Evolutionary conservation across 345 rosid species (phyloP).

Genomic region (Brassica cretica): DNA sequence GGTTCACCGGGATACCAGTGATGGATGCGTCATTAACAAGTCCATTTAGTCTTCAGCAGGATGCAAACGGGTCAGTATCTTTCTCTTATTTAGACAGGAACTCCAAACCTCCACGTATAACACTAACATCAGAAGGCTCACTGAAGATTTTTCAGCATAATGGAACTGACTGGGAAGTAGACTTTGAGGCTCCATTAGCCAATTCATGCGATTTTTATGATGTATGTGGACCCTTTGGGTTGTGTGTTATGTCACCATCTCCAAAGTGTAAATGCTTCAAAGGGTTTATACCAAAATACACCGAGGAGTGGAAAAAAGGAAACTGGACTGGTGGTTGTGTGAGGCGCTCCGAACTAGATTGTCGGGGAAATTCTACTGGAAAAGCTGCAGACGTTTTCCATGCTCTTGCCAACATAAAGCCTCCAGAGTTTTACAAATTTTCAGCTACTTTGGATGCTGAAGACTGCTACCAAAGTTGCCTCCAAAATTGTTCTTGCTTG

Average conservation of each 20-base stretch:
- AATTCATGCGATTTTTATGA: slow-evolving; percentile 7
- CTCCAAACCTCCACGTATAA: neutral
- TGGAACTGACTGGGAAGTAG: neutral
- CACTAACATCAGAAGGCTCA: slow-evolving; percentile 23
- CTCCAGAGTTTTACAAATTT: slow-evolving; percentile 29
- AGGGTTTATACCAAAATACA: slow-evolving; percentile 31
- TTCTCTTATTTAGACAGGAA: neutral
- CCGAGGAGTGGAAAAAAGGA: slow-evolving; percentile 28
- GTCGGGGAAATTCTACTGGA: slow-evolving; percentile 12
- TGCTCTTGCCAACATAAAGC: slow-evolving; percentile 17
- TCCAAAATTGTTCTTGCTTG: slow-evolving; percentile 35
- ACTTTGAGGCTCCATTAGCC: neutral
- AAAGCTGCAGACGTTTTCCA: slow-evolving; percentile 3
- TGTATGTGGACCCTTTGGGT: slow-evolving; percentile 37
- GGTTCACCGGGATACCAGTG: slow-evolving; percentile 27
- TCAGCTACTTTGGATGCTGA: neutral
- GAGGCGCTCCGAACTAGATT: slow-evolving; percentile 18
- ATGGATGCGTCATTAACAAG: neutral
- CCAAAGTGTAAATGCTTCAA: slow-evolving; percentile 29
- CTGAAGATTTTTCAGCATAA: neutral
- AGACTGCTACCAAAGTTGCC: slow-evolving; percentile 24
- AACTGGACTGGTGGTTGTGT: slow-evolving; percentile 38
- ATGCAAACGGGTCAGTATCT: slow-evolving; percentile 23
- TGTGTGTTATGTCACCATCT: slow-evolving; percentile 1
- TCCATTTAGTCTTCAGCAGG: slow-evolving; percentile 19